phyloP scores from a whole-genome alignment of 2,329 filamentous ascomycete species.

The Amylocarpus encephaloides region DNA sequence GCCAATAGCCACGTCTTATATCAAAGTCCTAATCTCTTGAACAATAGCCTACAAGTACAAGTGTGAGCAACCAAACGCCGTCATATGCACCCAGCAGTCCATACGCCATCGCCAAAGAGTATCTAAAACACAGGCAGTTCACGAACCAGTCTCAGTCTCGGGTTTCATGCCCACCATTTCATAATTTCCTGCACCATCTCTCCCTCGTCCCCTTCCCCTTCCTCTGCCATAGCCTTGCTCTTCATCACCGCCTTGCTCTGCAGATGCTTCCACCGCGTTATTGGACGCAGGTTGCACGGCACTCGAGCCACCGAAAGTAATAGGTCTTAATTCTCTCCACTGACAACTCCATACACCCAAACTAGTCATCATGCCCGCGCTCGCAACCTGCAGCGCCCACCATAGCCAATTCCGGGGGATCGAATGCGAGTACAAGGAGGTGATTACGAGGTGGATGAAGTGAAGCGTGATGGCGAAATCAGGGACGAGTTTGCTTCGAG shows the following conservation, averaged over 20 bases:
- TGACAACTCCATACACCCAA: constrained; percentile 87
- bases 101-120: background rate
- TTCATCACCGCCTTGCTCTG: constrained; percentile 34
- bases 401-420: constrained; percentile 76
- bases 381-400: constrained; percentile 67
- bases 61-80: constrained; percentile 15
- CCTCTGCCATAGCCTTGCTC: constrained; percentile 47
- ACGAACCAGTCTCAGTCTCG: constrained; percentile 12
- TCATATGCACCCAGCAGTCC: constrained; percentile 9
- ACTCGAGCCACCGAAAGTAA: constrained; percentile 67
- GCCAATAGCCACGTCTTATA: background rate
- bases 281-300: constrained; percentile 14
- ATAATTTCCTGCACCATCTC: constrained; percentile 54
- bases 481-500: constrained; percentile 86
- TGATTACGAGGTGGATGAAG: constrained; percentile 71
- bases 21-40: background rate
- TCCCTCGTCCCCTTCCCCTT: constrained; percentile 44
- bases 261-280: constrained; percentile 16
- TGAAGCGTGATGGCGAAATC: constrained; percentile 92
- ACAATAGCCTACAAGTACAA: background rate
- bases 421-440: constrained; percentile 69
- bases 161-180: constrained; percentile 56
- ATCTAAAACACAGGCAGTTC: no score
- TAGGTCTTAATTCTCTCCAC: constrained; percentile 82
- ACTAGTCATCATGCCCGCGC: constrained; percentile 56